These are phyloP conservation scores for Sedum album DNA, from an alignment of 164 flowering plant species.

Conservation along the genomic window DNA sequence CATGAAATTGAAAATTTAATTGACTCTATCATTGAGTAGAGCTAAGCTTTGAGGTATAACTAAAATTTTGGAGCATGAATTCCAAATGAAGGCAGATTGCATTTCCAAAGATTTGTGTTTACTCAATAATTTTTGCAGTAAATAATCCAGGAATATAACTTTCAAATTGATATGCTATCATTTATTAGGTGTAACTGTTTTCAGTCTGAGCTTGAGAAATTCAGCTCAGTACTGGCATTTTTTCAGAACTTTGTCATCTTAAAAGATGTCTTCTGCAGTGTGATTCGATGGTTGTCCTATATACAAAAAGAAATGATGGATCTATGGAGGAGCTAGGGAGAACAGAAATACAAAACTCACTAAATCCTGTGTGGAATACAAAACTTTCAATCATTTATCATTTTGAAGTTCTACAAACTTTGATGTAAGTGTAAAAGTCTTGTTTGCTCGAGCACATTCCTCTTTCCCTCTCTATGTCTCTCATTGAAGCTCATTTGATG, in stretches of 20 bases:
- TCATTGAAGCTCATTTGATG: slow-evolving; percentile 9
- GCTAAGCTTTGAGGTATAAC: too few relatives aligned
- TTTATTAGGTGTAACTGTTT: neutral
- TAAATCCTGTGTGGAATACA: slow-evolving; percentile 66
- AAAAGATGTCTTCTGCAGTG: slow-evolving; percentile 39
- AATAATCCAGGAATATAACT: neutral
- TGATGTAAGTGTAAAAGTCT: slow-evolving; percentile 52
- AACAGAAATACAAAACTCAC: slow-evolving; percentile 70
- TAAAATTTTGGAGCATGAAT: too few relatives aligned
- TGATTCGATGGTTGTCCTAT: slow-evolving; percentile 70
- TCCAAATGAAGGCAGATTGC: too few relatives aligned
- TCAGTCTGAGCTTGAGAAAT: neutral
- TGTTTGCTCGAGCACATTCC: neutral
- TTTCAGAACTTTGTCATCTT: neutral
- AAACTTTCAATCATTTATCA: slow-evolving; percentile 45
- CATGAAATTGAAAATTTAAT: too few relatives aligned
- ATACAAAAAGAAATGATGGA: slow-evolving; percentile 62
- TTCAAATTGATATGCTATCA: neutral
- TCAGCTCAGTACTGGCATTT: neutral
- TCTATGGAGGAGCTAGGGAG: slow-evolving; percentile 65
- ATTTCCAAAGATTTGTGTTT: neutral
- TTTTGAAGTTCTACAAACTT: slow-evolving; percentile 67
- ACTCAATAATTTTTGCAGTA: neutral
- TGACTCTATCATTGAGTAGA: too few relatives aligned
- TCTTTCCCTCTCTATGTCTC: neutral